Conservation (phyloP, 2,329 filamentous ascomycete species). For the Diaporthe longicolla region DNA sequence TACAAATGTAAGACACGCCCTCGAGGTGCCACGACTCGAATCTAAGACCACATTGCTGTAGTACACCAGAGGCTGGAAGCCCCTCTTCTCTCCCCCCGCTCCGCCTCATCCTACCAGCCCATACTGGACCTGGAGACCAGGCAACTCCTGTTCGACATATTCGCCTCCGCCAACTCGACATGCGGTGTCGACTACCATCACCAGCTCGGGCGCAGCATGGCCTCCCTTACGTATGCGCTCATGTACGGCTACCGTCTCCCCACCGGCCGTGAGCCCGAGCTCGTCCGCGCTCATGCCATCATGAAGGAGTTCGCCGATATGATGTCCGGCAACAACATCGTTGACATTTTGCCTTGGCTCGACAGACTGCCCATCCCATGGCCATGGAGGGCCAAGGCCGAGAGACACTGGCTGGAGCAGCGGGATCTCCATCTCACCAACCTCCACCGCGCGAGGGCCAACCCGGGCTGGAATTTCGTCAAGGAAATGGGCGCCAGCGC, state of each 20-base stretch:
- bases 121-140: conserved; percentile 33
- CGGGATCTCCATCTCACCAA: conserved; percentile 35
- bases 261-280: conserved; percentile 31
- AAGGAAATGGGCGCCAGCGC: conserved; percentile 35
- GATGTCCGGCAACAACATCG: conserved; percentile 33
- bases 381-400: conserved; percentile 27
- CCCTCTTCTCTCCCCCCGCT: conserved; percentile 26
- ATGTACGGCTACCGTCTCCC: conserved; percentile 37
- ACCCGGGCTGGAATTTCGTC: conserved; percentile 35
- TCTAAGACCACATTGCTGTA: conserved; percentile 25
- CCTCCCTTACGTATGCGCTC: conserved; percentile 22
- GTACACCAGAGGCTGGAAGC: conserved; percentile 37
- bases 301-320: conserved; percentile 36
- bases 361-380: conserved; percentile 24
- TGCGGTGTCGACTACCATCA: conserved; percentile 18
- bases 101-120: conserved; percentile 25
- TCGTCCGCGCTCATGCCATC: conserved; percentile 29
- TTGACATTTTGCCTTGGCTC: conserved; percentile 30
- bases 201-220: conserved; percentile 30
- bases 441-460: conserved; percentile 4
- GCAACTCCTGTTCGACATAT: conserved; percentile 30
- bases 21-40: conserved; percentile 3
- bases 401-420: conserved; percentile 31
- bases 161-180: not conserved
- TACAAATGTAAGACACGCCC: conserved; percentile 36